Conservation (phyloP, 140 eudicot species). For the Senecio squalidus region DNA sequence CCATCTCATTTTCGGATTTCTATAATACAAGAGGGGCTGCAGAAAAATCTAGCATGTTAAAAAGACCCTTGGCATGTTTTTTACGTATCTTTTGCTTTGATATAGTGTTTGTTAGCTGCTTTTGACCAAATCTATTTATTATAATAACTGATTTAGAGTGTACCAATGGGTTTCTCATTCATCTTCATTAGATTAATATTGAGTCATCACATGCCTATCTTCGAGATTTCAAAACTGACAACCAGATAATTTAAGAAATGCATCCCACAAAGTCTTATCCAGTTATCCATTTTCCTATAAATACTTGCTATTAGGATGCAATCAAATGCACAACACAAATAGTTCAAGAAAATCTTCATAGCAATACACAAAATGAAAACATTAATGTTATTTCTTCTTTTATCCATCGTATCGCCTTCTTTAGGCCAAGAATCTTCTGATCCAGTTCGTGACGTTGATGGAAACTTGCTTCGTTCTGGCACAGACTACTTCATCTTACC, state of each 20-base stretch:
- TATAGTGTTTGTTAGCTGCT: not conserved
- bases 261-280: not conserved
- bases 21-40: too few species aligned
- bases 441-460: constrained; percentile 39
- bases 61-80: too few species aligned
- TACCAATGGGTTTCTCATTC: not conserved
- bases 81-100: not conserved
- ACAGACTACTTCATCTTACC: constrained; percentile 47
- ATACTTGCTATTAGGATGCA: constrained; percentile 8
- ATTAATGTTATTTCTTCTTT: constrained; percentile 6
- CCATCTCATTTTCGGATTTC: too few species aligned
- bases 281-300: constrained; percentile 1
- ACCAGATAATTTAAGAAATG: not conserved
- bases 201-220: not conserved
- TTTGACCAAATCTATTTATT: constrained; percentile 1
- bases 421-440: constrained; percentile 22
- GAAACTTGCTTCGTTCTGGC: constrained; percentile 28
- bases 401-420: constrained; percentile 19
- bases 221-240: not conserved
- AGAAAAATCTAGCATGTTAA: too few species aligned
- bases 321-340: not conserved
- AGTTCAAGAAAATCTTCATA: not conserved
- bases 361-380: constrained; percentile 21
- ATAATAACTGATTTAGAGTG: not conserved
- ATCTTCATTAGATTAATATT: not conserved